phyloP scores from a whole-genome alignment of 2,329 filamentous ascomycete genomes.

The Aureobasidium namibiae region DNA sequence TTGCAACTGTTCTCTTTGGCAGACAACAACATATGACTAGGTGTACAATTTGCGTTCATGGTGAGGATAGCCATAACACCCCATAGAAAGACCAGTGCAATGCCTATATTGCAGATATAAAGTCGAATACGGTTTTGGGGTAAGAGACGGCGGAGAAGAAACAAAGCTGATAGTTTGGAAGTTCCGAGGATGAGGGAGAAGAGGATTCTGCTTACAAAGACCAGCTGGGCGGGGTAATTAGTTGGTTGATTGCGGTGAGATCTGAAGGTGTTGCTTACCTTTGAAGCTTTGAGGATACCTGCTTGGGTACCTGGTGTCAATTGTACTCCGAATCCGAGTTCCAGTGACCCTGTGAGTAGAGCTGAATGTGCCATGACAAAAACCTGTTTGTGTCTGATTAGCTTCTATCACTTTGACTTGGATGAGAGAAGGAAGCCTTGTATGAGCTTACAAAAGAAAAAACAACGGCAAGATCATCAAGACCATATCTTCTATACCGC shows the following conservation, averaged over 20 bases:
- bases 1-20: not conserved
- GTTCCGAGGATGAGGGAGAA: not conserved
- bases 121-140: not conserved
- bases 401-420: not conserved
- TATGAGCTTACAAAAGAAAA: not conserved
- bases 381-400: not conserved
- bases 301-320: not conserved
- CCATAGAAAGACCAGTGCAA: not conserved
- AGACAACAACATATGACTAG: not conserved
- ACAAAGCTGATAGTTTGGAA: not conserved
- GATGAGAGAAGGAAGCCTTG: too few relatives aligned
- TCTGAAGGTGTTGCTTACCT: not conserved
- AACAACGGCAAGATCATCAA: not conserved
- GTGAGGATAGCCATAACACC: not conserved
- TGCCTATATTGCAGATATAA: not conserved
- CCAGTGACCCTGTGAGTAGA: not conserved
- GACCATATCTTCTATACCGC: not conserved
- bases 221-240: not conserved
- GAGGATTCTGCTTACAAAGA: not conserved
- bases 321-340: not conserved
- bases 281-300: not conserved
- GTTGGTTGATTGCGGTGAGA: not conserved
- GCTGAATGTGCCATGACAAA: constrained; percentile 3
- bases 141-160: not conserved
- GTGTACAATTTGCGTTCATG: not conserved